phyloP scores from a whole-genome alignment of 2,329 filamentous ascomycete species.

The Epichloe sibirici region DNA sequence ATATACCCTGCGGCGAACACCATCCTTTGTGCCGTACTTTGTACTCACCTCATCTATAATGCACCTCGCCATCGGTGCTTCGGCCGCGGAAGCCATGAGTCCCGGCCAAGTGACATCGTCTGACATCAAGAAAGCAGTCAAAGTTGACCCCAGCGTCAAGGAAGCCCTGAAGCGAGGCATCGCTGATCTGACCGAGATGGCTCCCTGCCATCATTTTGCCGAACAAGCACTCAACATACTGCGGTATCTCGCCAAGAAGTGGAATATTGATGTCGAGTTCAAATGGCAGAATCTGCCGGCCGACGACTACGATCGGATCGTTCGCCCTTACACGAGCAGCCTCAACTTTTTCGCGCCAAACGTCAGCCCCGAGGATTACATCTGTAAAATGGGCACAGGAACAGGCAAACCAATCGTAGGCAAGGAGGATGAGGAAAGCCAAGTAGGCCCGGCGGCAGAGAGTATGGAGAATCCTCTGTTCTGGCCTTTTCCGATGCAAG shows the following conservation, averaged over 20 bases:
- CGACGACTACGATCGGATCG: constrained; percentile 27
- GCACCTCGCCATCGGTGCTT: constrained; percentile 42
- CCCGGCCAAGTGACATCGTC: constrained; percentile 6
- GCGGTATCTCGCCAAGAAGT: constrained; percentile 43
- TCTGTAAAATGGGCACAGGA: constrained; percentile 31
- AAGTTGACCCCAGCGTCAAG: constrained; percentile 27
- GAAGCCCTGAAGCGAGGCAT: constrained; percentile 42
- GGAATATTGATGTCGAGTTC: constrained; percentile 43
- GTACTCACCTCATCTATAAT: constrained; percentile 50
- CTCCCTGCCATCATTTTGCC: constrained; percentile 47
- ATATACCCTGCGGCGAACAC: constrained; percentile 45
- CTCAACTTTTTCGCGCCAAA: constrained; percentile 47
- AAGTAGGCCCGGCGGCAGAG: constrained; percentile 19
- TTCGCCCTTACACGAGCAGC: constrained; percentile 36
- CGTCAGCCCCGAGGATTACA: constrained; percentile 33
- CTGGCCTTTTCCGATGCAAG: constrained; percentile 51
- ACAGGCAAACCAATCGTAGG: constrained; percentile 8
- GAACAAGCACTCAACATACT: constrained; percentile 49
- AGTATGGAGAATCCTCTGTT: constrained; percentile 41
- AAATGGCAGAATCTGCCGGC: constrained; percentile 15
- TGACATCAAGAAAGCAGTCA: constrained; percentile 21
- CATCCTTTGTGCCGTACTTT: constrained; percentile 50
- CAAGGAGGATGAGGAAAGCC: constrained; percentile 5
- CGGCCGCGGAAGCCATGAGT: constrained; percentile 10
- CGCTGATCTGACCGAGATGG: constrained; percentile 47